Percentiles rank a stretch among this genome's conserved stretches.
Evolutionary conservation across 805 yeast genomes (phyloP).

Genomic region (Barnettozyma sucrosica): DNA sequence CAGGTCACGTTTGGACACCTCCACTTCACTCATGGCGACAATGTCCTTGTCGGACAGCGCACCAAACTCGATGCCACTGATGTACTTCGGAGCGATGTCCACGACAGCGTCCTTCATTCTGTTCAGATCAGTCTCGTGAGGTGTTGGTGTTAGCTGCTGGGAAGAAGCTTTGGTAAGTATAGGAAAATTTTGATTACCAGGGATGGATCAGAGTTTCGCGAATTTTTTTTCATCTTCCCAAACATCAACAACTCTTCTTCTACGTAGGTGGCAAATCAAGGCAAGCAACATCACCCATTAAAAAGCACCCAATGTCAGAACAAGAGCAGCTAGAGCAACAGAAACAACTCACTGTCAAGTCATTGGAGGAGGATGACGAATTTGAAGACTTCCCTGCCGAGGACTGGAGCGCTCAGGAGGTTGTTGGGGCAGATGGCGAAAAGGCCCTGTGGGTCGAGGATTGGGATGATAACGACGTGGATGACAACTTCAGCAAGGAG

Average conservation of each 20-base stretch:
- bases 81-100: conserved; percentile 85
- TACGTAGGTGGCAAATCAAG: neutral
- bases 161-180: neutral
- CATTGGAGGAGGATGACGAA: conserved; percentile 93
- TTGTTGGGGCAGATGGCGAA: conserved; percentile 46
- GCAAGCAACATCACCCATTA: neutral
- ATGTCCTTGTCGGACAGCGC: conserved; percentile 91
- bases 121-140: neutral
- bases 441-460: conserved; percentile 88
- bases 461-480: conserved; percentile 95
- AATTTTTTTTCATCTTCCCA: neutral
- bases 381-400: conserved; percentile 96
- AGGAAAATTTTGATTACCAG: neutral
- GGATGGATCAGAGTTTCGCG: neutral
- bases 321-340: conserved; percentile 16
- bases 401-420: conserved; percentile 64
- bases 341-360: conserved; percentile 40
- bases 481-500: conserved; percentile 77
- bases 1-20: conserved; percentile 83
- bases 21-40: conserved; percentile 90
- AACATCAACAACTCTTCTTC: neutral
- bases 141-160: neutral
- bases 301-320: conserved; percentile 9
- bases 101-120: conserved; percentile 36
- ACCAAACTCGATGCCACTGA: conserved; percentile 85